Conservation (phyloP, 192 early-diverging fungal species). For the Coemansia sp. region DNA sequence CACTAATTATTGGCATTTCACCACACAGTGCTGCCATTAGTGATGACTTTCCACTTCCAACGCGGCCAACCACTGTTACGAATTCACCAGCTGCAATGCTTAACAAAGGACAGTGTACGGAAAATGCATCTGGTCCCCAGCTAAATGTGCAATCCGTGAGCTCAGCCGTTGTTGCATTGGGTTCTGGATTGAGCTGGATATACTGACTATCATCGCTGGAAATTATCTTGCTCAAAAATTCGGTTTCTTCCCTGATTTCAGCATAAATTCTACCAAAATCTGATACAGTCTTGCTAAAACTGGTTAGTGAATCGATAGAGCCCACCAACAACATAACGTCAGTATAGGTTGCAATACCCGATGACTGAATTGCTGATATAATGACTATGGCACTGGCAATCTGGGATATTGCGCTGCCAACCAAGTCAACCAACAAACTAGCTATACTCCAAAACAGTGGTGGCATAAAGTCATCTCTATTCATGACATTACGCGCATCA, state of each 20-base stretch:
- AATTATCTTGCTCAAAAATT: conserved; percentile 9
- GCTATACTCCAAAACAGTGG: conserved; percentile 26
- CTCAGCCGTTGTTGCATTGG: no score
- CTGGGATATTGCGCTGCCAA: conserved; percentile 45
- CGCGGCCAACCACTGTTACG: conserved; percentile 74
- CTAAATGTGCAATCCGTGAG: no score
- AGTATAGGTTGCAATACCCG: conserved; percentile 12
- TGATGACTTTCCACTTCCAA: conserved; percentile 72
- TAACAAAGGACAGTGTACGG: no score
- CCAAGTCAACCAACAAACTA: conserved; percentile 12
- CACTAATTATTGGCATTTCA: conserved; percentile 77
- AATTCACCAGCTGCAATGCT: no score
- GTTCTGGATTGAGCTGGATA: not conserved
- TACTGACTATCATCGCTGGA: not conserved
- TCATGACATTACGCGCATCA: not conserved
- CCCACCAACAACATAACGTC: conserved; percentile 17
- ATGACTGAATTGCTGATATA: conserved; percentile 52
- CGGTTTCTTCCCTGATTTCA: not conserved
- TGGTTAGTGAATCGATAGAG: conserved; percentile 24
- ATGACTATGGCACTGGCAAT: conserved; percentile 59
- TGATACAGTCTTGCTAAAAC: conserved; percentile 2
- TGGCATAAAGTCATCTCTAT: conserved; percentile 12
- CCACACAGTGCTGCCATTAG: conserved; percentile 68
- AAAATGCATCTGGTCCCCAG: no score
- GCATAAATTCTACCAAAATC: not conserved